These are phyloP conservation scores for Myriosclerotinia duriaeana DNA, from an alignment of 2,329 filamentous ascomycete genomes.

Conservation along the genomic window DNA sequence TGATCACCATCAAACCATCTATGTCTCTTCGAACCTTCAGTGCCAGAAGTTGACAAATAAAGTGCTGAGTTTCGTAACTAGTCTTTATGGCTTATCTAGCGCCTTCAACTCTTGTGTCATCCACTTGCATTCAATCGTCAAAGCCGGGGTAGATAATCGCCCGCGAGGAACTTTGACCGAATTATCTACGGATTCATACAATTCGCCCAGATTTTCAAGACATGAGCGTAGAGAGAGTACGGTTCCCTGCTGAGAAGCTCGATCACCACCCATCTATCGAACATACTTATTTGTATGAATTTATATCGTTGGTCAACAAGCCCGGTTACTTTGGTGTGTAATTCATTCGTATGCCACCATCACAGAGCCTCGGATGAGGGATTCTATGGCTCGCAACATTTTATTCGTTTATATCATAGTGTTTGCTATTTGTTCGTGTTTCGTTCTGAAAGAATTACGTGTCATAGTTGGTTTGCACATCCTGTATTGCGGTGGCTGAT, in stretches of 20 bases:
- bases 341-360: background rate
- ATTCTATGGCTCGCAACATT: slow-evolving; percentile 6
- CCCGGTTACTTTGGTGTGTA: no score
- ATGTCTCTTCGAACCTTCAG: background rate
- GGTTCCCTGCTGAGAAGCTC: background rate
- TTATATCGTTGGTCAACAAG: background rate
- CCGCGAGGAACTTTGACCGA: background rate
- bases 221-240: background rate
- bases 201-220: background rate
- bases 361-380: background rate
- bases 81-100: background rate
- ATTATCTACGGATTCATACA: background rate
- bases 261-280: background rate
- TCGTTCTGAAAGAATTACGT: background rate
- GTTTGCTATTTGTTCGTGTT: background rate
- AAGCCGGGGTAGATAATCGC: background rate
- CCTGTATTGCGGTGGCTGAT: no score
- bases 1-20: background rate
- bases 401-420: background rate
- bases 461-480: background rate
- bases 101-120: background rate
- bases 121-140: background rate
- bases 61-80: background rate
- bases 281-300: background rate
- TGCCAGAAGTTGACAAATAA: background rate